These are phyloP conservation scores for Trichoderma sp. DNA, from an alignment of 2,329 filamentous ascomycete genomes.

Conservation along the genomic window DNA sequence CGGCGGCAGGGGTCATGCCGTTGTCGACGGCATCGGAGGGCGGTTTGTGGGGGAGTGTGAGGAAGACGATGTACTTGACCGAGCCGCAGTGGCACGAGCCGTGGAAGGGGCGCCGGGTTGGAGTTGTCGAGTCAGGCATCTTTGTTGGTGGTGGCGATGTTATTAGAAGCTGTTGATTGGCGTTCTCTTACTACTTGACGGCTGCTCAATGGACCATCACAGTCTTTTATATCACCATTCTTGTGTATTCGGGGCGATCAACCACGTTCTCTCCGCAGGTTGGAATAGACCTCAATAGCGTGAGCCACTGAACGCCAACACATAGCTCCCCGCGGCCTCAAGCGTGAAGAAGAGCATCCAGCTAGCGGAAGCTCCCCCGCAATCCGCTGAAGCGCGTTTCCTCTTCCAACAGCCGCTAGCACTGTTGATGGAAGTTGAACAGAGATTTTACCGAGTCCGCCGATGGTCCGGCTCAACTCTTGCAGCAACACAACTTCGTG, in stretches of 20 bases:
- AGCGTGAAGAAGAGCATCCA: constrained; percentile 3
- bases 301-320: constrained; percentile 11
- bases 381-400: not conserved
- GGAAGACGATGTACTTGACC: constrained; percentile 19
- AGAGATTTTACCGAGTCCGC: no score
- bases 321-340: not conserved
- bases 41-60: constrained; percentile 10
- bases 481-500: no score
- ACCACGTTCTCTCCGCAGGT: not conserved
- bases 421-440: no score
- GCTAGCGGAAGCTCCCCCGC: not conserved
- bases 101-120: constrained; percentile 14
- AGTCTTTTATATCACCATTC: not conserved
- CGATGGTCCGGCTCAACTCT: no score
- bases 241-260: not conserved
- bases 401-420: no score
- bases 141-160: not conserved
- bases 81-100: constrained; percentile 15
- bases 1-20: not conserved
- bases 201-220: not conserved
- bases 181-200: not conserved
- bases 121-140: not conserved
- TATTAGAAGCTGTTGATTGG: not conserved
- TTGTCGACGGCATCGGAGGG: not conserved
- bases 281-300: not conserved